Percentiles rank a stretch among this genome's conserved stretches.
These are phyloP conservation scores for Phytomonas sp. DNA, from an alignment of 208 protist species.

Conservation along the genomic window DNA sequence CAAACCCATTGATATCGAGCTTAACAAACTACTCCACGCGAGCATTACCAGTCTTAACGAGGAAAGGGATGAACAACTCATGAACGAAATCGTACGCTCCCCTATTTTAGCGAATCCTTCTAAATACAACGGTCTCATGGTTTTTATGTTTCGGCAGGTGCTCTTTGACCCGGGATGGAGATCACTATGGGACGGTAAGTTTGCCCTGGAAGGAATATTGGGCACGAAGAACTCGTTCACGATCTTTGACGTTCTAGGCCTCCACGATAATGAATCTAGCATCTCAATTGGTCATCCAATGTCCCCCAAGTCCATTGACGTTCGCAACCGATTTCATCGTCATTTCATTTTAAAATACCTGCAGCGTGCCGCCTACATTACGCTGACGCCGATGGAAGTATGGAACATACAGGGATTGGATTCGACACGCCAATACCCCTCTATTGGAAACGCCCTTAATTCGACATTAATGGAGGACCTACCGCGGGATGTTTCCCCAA, in stretches of 20 bases:
- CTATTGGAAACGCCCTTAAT: background rate
- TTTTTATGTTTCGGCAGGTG: constrained; percentile 61
- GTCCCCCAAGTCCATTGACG: constrained; percentile 25
- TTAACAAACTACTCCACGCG: constrained; percentile 40
- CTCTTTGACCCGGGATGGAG: constrained; percentile 11
- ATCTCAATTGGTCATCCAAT: constrained; percentile 33
- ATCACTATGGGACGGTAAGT: background rate
- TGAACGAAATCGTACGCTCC: constrained; percentile 53
- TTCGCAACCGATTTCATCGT: constrained; percentile 54
- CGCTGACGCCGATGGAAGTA: constrained; percentile 29
- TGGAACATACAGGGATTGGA: constrained; percentile 11
- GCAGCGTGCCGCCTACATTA: constrained; percentile 25
- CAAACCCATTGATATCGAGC: constrained; percentile 39
- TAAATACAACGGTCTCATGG: constrained; percentile 62
- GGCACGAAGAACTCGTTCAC: constrained; percentile 26
- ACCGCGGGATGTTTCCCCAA: constrained; percentile 38
- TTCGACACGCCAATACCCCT: background rate
- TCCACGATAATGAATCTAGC: constrained; percentile 62
- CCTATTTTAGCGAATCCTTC: constrained; percentile 54
- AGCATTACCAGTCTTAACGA: constrained; percentile 69
- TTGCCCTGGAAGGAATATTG: background rate
- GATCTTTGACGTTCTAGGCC: constrained; percentile 58
- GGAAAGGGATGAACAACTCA: constrained; percentile 58
- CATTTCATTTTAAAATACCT: constrained; percentile 71
- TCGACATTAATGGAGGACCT: constrained; percentile 15